Base-by-base conservation (phyloP, 352 stramenopile species). In the Pythium phragmitis region DNA sequence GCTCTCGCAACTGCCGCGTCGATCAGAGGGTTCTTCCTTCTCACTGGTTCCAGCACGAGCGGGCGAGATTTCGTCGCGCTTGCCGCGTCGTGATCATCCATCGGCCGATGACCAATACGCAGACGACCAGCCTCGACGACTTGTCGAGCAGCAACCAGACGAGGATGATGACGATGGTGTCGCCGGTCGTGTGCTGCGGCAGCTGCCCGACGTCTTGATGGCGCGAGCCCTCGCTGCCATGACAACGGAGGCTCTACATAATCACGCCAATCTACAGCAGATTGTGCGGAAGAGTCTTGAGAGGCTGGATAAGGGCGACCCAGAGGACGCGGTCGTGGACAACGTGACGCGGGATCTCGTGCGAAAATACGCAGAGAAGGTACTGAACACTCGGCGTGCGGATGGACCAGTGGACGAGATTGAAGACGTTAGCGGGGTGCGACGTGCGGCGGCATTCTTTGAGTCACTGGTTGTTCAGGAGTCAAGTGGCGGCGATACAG, bases 191-290 rank as follows among this genome's bases (percentile, higher is more conserved):
- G 49, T 72, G 16, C 33, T 72, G 39, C 52, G 45, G 1, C 54
- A 72, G 54, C 47, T 72, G 16, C 66, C 57, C 6, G 63, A 72
- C n/a, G 52, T 56, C 47, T 28, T 72, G 9, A 47, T 63, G 30
- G 19, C 34, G 9, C 64, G 21, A n/a, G 57, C 41, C 1, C 37
- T 70, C 2, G 57, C 63, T 16, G 34, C 17, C 2, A 48, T 21
- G 0, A 53, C 17, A 1, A 42, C 30, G 0, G 58, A 67, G 23
- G 17, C 12, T 21, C 57, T 37, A 16, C 13, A 37, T 13, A 39
- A 6, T 13, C 3, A 11, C 5, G 2, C 12, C 2, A n/a, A 66
- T 14, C n/a, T 65, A 13, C 50, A 69, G 50, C 55, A 61, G 28
- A 16, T 62, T 14, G 60, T 68, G 26, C 54, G 60, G n/a, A 19